These are phyloP conservation scores for Backusella mclennaniae DNA, from an alignment of 192 early-diverging fungal species.

Conservation along the genomic window DNA sequence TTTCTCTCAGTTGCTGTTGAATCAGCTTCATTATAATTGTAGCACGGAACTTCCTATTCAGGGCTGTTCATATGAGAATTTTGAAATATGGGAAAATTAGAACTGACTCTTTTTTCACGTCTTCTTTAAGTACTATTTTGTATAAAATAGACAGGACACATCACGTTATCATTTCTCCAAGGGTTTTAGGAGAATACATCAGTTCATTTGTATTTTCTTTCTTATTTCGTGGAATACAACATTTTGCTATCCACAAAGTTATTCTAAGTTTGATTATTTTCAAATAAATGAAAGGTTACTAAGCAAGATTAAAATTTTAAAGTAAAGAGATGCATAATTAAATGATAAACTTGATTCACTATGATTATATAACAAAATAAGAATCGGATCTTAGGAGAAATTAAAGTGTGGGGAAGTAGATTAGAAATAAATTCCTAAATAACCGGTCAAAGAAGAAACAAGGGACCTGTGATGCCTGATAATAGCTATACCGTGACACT, in stretches of 20 bases:
- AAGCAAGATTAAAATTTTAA: not conserved
- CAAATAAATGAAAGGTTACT: not conserved
- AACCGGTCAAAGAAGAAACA: not conserved
- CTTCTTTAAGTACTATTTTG: not conserved
- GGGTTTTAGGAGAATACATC: conserved; percentile 3
- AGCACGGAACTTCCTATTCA: not conserved
- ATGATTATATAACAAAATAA: not conserved
- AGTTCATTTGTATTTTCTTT: not conserved
- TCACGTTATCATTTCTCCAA: not conserved
- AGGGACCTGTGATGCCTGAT: not conserved
- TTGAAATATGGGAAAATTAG: not conserved
- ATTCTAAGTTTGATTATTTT: not conserved
- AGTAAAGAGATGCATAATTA: not conserved
- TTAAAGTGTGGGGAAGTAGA: conserved; percentile 4
- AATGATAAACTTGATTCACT: not conserved
- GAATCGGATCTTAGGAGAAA: not conserved
- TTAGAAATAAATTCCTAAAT: not conserved
- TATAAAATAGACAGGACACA: not conserved
- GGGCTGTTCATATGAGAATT: conserved; percentile 5
- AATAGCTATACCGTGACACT: not conserved
- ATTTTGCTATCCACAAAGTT: not conserved
- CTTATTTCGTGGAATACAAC: not conserved
- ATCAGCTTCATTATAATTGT: conserved; percentile 1
- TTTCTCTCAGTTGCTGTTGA: not conserved
- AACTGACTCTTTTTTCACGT: conserved; percentile 8